A percentile compares a stretch with the other conserved stretches of the same genome.
phyloP scores from a whole-genome alignment of 768 basidiomycete species.

The Phylloporus arenicola region DNA sequence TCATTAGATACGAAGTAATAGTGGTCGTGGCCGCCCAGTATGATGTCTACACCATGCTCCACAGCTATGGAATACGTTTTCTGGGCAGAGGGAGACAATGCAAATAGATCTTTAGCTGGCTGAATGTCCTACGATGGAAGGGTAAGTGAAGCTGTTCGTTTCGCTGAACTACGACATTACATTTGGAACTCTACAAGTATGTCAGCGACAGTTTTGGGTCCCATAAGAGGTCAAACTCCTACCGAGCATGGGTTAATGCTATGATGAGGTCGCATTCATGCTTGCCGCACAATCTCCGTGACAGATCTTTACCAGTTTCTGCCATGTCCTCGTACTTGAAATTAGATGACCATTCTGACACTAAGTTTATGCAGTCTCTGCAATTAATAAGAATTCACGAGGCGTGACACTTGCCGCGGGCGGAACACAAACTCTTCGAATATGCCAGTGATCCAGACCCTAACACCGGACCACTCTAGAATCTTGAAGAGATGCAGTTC shows the following conservation, averaged over 20 bases:
- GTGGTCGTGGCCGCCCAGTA: constrained; percentile 90
- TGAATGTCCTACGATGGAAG: constrained; percentile 51
- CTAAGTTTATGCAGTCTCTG: constrained; percentile 89
- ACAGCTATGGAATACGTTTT: constrained; percentile 35
- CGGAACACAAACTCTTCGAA: constrained; percentile 68
- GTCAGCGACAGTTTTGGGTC: constrained; percentile 3
- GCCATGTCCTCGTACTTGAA: constrained; percentile 77
- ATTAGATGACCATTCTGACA: constrained; percentile 77
- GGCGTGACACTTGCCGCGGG: not conserved
- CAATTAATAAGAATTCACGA: not conserved
- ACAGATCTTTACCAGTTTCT: constrained; percentile 66
- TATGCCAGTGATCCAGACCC: constrained; percentile 78
- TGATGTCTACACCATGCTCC: constrained; percentile 73
- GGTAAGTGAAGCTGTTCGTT: not conserved
- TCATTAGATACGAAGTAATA: constrained; percentile 71
- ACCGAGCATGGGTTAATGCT: constrained; percentile 82
- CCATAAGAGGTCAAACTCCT: constrained; percentile 7
- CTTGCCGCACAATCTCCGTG: constrained; percentile 62
- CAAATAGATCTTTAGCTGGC: constrained; percentile 60
- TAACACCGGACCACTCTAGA: constrained; percentile 63
- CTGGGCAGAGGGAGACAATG: constrained; percentile 56
- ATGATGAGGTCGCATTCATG: constrained; percentile 76
- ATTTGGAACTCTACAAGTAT: constrained; percentile 25
- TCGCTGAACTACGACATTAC: constrained; percentile 10
- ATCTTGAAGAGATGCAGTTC: constrained; percentile 59